phyloP scores from a whole-genome alignment of 129 eudicot species.

The Flaveria robusta region DNA sequence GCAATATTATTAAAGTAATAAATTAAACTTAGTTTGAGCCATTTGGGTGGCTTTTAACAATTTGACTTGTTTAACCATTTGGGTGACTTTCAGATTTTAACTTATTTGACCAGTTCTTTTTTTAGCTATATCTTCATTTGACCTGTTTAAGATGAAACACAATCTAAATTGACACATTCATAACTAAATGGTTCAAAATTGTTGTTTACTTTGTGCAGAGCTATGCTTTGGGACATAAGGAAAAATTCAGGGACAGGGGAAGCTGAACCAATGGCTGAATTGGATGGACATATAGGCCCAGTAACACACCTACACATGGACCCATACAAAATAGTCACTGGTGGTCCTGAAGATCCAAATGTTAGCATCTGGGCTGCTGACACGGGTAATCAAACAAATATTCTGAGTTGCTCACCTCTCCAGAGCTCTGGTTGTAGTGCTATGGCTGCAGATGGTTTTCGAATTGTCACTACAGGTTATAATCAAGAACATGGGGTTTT shows the following conservation, averaged over 20 bases:
- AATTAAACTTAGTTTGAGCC: background rate
- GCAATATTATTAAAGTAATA: background rate
- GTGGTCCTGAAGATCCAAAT: conserved; percentile 60
- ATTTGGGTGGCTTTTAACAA: background rate
- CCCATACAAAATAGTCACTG: conserved; percentile 60
- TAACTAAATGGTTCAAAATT: background rate
- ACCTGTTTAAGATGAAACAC: background rate
- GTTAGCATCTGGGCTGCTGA: conserved; percentile 64
- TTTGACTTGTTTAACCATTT: background rate
- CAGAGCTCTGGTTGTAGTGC: conserved; percentile 51
- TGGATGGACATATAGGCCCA: conserved; percentile 75
- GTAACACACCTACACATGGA: conserved; percentile 72
- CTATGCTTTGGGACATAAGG: conserved; percentile 81
- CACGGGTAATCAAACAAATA: conserved; percentile 54
- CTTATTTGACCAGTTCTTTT: background rate
- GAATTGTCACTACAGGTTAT: conserved; percentile 53
- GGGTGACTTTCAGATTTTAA: background rate
- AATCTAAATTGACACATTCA: background rate
- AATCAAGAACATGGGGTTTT: conserved; percentile 31
- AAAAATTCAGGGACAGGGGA: conserved; percentile 38
- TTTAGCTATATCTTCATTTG: background rate
- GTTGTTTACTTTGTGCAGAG: conserved; percentile 50
- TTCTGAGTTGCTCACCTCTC: conserved; percentile 33
- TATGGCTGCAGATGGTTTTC: conserved; percentile 62
- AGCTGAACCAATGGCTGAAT: conserved; percentile 45